Conservation (phyloP, 2,329 filamentous ascomycete species). For the Hymenoscyphus albidus region DNA sequence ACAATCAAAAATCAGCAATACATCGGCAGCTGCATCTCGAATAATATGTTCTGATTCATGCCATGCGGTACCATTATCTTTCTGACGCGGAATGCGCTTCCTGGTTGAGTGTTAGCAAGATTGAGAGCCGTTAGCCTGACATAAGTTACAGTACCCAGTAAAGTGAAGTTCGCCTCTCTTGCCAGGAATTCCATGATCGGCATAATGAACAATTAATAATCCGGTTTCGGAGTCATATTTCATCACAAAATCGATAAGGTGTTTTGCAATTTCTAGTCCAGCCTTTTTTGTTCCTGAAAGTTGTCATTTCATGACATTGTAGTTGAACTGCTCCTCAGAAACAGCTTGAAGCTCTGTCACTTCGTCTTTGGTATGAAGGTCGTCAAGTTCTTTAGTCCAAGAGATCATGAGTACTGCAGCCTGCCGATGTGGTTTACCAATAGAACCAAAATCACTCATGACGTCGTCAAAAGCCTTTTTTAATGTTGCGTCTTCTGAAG, state of each 20-base stretch:
- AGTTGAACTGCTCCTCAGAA: constrained; percentile 15
- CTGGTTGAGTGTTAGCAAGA: neutral
- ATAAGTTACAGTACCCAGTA: constrained; percentile 7
- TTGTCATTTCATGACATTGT: constrained; percentile 15
- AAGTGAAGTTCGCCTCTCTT: constrained; percentile 5
- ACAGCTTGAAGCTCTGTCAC: constrained; percentile 8
- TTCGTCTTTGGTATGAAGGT: constrained; percentile 9
- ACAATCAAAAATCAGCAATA: constrained; percentile 15
- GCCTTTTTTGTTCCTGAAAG: constrained; percentile 4
- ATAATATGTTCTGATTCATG: constrained; percentile 8
- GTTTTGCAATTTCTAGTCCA: constrained; percentile 20
- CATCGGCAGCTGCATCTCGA: constrained; percentile 7
- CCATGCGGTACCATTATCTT: constrained; percentile 10
- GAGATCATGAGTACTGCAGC: constrained; percentile 13
- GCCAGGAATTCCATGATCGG: constrained; percentile 29
- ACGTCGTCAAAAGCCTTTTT: neutral
- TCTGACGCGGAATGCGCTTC: constrained; percentile 5
- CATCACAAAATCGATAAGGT: constrained; percentile 24
- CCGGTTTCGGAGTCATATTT: constrained; percentile 22
- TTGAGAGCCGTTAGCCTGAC: neutral
- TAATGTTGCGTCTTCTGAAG: neutral
- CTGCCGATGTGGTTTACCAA: constrained; percentile 6
- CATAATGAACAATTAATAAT: constrained; percentile 33
- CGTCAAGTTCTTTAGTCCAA: constrained; percentile 11
- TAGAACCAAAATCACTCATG: constrained; percentile 10